Evolutionary conservation across 2,329 filamentous ascomycete species (phyloP), one percentile per base, ranked within the genome.

Genomic region (Colletotrichum eleusines): DNA sequence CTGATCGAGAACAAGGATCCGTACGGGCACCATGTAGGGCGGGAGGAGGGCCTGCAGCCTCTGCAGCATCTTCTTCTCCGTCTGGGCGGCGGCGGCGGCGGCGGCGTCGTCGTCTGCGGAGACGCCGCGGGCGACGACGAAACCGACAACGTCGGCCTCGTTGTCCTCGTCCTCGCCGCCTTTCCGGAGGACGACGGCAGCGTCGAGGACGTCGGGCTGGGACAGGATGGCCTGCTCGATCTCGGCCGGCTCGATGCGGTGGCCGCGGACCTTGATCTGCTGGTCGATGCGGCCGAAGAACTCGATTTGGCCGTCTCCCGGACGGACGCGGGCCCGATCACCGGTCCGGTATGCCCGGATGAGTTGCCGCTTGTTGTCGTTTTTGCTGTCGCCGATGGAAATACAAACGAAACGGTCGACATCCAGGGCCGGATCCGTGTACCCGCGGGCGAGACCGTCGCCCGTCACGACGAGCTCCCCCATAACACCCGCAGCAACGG

Each of bases 391-490:
- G n/a, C n/a, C n/a, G n/a, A n/a, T n/a, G n/a, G n/a, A n/a, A n/a
- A n/a, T n/a, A n/a, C n/a, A n/a, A n/a, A 76, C 46, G 31, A 77
- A 77, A 1, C 73, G 73, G 11, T 72, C 57, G 0, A 11, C 14
- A 40, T 76, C 53, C 0, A 54, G 66, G 11, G 42, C n/a, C 1
- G 66, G 11, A n/a, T 78, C 66, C 0, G 66, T 70, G 33, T 77
- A 78, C 0, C 76, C 75, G 18, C 74, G 54, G 2, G 76, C 75
- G 14, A 76, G 61, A 12, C 75, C 74, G 66, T 77, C 75, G 1
- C 77, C 77, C 0, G 75, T 77, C 1, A 79, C 73, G 0, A 78
- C 66, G 4, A 79, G 74, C 54, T 79, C 77, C 1, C 77, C 77
- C 5, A 79, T 33, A 0, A 76, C 74, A 9, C 77, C 77, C 0